Evolutionary conservation across 768 basidiomycete genomes (phyloP).

Genomic region (Porpolomopsis calyptriformis): DNA sequence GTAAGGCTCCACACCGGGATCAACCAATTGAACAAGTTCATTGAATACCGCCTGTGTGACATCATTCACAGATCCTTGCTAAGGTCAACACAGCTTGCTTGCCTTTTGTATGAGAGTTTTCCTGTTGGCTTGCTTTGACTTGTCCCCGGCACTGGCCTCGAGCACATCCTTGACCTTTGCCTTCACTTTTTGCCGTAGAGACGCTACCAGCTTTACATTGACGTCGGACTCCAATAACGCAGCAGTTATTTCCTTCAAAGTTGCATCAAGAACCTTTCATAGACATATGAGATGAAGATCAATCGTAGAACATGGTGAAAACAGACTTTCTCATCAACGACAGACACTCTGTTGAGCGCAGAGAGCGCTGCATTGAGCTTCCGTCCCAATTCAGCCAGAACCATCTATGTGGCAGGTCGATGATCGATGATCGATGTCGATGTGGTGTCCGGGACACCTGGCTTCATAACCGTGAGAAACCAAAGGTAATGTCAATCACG

Average conservation of each 20-base stretch:
- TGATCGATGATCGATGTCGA: no score
- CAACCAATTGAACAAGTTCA: slow-evolving; percentile 89
- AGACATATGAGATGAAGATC: neutral
- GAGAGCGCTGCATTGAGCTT: slow-evolving; percentile 90
- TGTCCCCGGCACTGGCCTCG: slow-evolving; percentile 53
- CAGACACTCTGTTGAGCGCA: slow-evolving; percentile 73
- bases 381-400: slow-evolving; percentile 89
- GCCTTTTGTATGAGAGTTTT: slow-evolving; percentile 92
- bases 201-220: slow-evolving; percentile 91
- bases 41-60: slow-evolving; percentile 78
- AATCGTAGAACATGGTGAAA: neutral
- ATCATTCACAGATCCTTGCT: neutral
- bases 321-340: slow-evolving; percentile 85
- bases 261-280: slow-evolving; percentile 76
- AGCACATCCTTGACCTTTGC: slow-evolving; percentile 75
- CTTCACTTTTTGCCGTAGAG: slow-evolving; percentile 82
- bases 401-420: slow-evolving; percentile 48
- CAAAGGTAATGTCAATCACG: no score
- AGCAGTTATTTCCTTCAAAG: slow-evolving; percentile 90
- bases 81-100: slow-evolving; percentile 6
- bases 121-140: slow-evolving; percentile 69
- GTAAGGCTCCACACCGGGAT: slow-evolving; percentile 91
- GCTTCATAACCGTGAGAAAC: no score
- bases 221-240: slow-evolving; percentile 95
- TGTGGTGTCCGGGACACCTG: no score